Evolutionary conservation across 1,284 basidiomycete genomes (phyloP), one percentile per base, ranked within the genome.

Genomic region (Cryptococcus depauperatus): DNA sequence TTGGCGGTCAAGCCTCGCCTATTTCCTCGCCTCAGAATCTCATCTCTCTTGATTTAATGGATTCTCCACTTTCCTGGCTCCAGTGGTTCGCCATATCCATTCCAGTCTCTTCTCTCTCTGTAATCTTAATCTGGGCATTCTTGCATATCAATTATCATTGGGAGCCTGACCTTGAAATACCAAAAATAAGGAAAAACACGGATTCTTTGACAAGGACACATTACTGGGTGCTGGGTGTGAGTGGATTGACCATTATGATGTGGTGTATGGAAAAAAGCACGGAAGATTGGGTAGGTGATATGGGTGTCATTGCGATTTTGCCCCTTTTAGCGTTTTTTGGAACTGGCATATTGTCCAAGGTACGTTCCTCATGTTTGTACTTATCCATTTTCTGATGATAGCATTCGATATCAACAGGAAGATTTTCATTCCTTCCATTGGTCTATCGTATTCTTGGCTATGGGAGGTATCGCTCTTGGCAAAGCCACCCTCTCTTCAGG

Each of bases 381-480:
- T 16, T 7, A 14, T 6, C 27, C 8, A 22, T 22, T n/a, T 14
- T 6, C 11, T 43, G 16, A 13, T 9, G 29, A 8, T 41, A 16
- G 27, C 26, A 16, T 32, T 29, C 30, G 6, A 21, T 7, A 43
- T 16, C 33, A 46, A 34, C 63, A 90, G 87, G 87, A 91, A 58
- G 90, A 95, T 70, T 95, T 95, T 69, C 90, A 92, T 62, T 84
- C 85, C 59, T 92, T 92, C 72, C 77, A 85, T 51, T 95, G 90
- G 90, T 84, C 84, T 1, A 91, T 95, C 51, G 89, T 93, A 37
- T 73, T 90, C 73, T 75, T 92, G 43, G 90, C 90, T n/a, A 98
- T 98, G 93, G 93, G 95, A 16, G 93, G 95, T 28, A 93, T 97
- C 42, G 89, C 91, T 0, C 79, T 97, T 3, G 95, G 93, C 39